phyloP scores from a whole-genome alignment of 116 monocot species.

The Papilionanthe hybrid region DNA sequence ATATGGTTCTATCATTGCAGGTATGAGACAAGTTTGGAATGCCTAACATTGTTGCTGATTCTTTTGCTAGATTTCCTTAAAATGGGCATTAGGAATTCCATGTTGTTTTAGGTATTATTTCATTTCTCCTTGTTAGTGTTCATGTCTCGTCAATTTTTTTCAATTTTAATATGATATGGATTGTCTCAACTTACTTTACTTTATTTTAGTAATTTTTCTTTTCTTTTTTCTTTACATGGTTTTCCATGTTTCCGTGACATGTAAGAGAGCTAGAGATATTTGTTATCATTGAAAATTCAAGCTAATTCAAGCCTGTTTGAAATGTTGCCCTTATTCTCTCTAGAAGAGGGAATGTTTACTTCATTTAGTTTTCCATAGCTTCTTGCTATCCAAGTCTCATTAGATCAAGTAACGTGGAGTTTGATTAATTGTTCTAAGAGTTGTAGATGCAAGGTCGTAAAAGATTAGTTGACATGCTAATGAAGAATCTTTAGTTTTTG shows the following conservation, averaged over 20 bases:
- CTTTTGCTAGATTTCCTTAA: background rate
- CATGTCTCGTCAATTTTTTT: background rate
- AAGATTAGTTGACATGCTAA: no score
- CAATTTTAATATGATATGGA: background rate
- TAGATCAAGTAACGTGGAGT: background rate
- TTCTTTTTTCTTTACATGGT: background rate
- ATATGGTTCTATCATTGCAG: conserved; percentile 72
- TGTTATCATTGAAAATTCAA: background rate
- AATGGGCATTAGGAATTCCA: background rate
- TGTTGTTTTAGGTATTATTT: background rate
- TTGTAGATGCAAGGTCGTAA: no score
- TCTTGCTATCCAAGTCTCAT: background rate
- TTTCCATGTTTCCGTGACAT: background rate
- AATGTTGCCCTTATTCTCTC: background rate
- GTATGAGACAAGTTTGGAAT: conserved; percentile 23
- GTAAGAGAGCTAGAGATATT: background rate
- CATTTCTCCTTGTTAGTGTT: background rate
- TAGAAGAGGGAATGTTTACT: background rate
- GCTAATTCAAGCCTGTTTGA: background rate
- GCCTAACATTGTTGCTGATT: background rate
- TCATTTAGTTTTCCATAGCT: background rate
- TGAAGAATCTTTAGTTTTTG: no score
- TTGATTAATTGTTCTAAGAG: no score
- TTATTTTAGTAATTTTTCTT: background rate
- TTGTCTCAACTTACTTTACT: no score